A percentile compares a stretch with the other conserved stretches of the same genome.
Evolutionary conservation across 257 asterid species (phyloP).

Genomic region (Solanum etuberosum): DNA sequence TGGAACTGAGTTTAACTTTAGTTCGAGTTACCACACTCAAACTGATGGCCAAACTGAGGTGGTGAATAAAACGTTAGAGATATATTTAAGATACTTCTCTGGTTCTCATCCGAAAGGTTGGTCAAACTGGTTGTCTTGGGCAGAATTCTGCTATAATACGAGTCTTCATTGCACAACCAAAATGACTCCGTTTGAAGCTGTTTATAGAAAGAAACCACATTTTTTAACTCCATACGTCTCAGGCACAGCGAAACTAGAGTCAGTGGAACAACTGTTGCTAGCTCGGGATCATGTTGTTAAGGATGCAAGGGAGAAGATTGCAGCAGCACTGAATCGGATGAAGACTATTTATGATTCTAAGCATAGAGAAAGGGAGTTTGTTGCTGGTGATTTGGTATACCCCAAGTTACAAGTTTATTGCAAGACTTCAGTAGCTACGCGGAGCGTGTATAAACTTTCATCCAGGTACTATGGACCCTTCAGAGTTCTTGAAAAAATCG

Average conservation of each 20-base stretch:
- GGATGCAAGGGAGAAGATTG: background rate
- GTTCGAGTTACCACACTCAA: background rate
- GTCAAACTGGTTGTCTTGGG: background rate
- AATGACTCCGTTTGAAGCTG: background rate
- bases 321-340: background rate
- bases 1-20: background rate
- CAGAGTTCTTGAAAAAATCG: background rate
- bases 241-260: background rate
- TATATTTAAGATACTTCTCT: background rate
- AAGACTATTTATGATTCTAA: background rate
- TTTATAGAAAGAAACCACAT: background rate
- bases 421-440: background rate
- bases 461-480: background rate
- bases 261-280: background rate
- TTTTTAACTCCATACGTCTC: too few species aligned
- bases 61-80: background rate
- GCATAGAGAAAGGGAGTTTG: background rate
- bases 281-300: background rate
- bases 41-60: background rate
- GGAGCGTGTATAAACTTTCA: background rate
- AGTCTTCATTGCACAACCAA: background rate
- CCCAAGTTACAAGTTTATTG: background rate
- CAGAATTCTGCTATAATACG: background rate
- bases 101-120: background rate
- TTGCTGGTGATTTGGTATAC: background rate